phyloP scores from a whole-genome alignment of 1,139 yeast genomes.

The Magnusiomyces ingens region DNA sequence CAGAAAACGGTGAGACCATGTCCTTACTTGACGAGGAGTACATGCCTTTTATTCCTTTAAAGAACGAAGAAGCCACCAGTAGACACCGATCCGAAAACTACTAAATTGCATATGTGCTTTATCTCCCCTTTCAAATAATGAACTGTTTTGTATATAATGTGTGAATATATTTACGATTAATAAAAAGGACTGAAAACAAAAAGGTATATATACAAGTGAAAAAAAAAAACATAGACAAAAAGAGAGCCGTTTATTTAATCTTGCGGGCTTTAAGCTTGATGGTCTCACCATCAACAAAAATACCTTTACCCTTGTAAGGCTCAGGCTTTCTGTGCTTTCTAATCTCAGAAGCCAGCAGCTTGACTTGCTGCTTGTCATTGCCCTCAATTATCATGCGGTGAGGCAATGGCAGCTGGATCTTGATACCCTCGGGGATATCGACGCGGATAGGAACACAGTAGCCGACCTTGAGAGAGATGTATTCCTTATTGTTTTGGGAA shows the following conservation, averaged over 20 bases:
- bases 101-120: background rate
- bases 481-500: slow-evolving; percentile 43
- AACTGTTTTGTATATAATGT: background rate
- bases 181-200: slow-evolving; percentile 3
- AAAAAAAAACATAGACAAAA: background rate
- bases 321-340: slow-evolving; percentile 92
- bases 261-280: slow-evolving; percentile 86
- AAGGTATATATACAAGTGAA: background rate
- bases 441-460: slow-evolving; percentile 66
- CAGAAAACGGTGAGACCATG: slow-evolving; percentile 25
- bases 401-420: slow-evolving; percentile 76
- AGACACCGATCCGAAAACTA: slow-evolving; percentile 13
- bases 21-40: slow-evolving; percentile 32
- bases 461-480: slow-evolving; percentile 75
- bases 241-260: slow-evolving; percentile 52
- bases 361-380: slow-evolving; percentile 77
- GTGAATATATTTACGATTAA: slow-evolving; percentile 7
- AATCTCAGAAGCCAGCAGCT: slow-evolving; percentile 79
- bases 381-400: slow-evolving; percentile 85
- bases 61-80: slow-evolving; percentile 30
- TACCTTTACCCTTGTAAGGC: slow-evolving; percentile 97
- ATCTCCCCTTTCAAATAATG: too few species aligned
- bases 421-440: slow-evolving; percentile 64
- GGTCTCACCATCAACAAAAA: slow-evolving; percentile 86
- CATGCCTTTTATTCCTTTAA: slow-evolving; percentile 32